Conservation (phyloP, 2,329 filamentous ascomycete species). For the Zymoseptoria brevis region DNA sequence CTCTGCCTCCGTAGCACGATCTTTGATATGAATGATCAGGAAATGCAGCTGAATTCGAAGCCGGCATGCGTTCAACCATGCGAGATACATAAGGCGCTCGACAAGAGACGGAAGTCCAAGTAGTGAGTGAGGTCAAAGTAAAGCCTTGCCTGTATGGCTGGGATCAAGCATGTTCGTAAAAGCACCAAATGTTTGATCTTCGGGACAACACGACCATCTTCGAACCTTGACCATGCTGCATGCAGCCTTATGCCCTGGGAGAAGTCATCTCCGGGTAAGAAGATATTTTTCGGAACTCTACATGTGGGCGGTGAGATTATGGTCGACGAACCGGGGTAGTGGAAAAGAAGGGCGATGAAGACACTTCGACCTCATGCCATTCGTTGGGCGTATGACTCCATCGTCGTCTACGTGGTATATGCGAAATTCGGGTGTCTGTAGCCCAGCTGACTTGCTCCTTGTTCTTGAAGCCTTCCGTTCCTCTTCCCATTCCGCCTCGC, state of each 20-base stretch:
- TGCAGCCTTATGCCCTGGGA: too few relatives aligned
- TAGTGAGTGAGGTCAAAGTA: background rate
- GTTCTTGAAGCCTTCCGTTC: slow-evolving; percentile 2
- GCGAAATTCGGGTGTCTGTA: slow-evolving; percentile 36
- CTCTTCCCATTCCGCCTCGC: slow-evolving; percentile 34
- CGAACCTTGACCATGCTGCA: background rate
- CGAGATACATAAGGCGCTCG: background rate
- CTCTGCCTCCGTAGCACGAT: background rate
- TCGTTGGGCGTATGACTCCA: too few relatives aligned
- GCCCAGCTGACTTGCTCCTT: slow-evolving; percentile 26
- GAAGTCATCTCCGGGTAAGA: too few relatives aligned
- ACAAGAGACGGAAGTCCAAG: background rate
- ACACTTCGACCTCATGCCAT: too few relatives aligned
- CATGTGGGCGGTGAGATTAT: too few relatives aligned
- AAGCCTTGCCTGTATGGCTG: background rate
- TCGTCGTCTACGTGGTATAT: slow-evolving; percentile 12
- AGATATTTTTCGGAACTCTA: too few relatives aligned
- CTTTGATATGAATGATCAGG: background rate
- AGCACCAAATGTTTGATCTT: background rate
- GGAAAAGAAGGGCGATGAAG: too few relatives aligned
- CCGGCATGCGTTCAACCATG: background rate
- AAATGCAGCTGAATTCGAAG: too few relatives aligned
- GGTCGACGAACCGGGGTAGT: too few relatives aligned
- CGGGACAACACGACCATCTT: background rate
- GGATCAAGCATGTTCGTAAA: background rate